phyloP scores from a whole-genome alignment of 1,284 basidiomycete genomes.

The Ceratobasidium sp. region DNA sequence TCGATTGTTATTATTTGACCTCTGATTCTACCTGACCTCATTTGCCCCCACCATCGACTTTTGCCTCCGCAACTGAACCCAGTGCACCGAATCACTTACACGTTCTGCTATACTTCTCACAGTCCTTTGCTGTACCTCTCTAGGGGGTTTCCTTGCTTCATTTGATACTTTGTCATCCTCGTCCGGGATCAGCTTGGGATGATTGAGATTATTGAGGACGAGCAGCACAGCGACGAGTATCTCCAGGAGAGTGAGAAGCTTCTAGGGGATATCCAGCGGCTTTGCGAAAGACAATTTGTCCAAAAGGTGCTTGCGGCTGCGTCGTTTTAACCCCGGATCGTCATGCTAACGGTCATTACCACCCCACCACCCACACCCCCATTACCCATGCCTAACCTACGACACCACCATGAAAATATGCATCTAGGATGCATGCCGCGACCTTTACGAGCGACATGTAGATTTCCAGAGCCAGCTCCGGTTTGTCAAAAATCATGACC shows the following conservation, averaged over 20 bases:
- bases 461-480: conserved; percentile 41
- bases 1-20: not conserved
- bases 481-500: conserved; percentile 40
- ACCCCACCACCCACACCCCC: not conserved
- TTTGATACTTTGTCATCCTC: not conserved
- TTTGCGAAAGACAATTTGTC: conserved; percentile 39
- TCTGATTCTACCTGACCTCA: not conserved
- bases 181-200: conserved; percentile 2
- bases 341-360: not conserved
- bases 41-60: conserved; percentile 9
- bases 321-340: not conserved
- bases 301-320: conserved; percentile 29
- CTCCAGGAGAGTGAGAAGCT: conserved; percentile 33
- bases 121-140: conserved; percentile 15
- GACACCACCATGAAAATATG: not conserved
- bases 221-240: conserved; percentile 33
- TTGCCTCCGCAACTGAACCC: not conserved
- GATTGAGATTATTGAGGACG: conserved; percentile 41
- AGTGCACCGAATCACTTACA: conserved; percentile 11
- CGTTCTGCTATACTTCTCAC: not conserved
- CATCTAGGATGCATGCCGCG: conserved; percentile 35
- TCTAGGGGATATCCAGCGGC: conserved; percentile 26
- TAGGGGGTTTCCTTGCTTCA: not conserved
- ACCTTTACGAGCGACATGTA: conserved; percentile 42
- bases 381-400: not conserved